These are phyloP conservation scores for Pisolithus tinctorius DNA, from an alignment of 768 basidiomycete genomes.

Conservation along the genomic window DNA sequence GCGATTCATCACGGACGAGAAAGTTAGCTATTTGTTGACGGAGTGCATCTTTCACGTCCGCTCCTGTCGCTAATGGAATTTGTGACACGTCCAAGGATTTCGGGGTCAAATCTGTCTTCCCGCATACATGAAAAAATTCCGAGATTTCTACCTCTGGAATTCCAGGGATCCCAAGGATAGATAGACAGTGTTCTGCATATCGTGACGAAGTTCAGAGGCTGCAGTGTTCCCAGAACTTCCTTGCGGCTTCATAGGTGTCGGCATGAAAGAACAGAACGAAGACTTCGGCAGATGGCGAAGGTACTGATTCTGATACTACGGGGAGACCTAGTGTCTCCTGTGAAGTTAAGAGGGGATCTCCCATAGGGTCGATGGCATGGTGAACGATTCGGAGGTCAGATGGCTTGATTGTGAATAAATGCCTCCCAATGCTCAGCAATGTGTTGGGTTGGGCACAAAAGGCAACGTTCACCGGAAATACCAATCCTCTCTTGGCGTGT, in stretches of 20 bases:
- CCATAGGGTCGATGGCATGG: slow-evolving; percentile 62
- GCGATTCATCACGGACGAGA: slow-evolving; percentile 65
- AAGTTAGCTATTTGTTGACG: slow-evolving; percentile 85
- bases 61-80: slow-evolving; percentile 62
- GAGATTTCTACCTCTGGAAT: slow-evolving; percentile 26
- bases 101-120: slow-evolving; percentile 47
- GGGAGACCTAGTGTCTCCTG: neutral
- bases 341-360: slow-evolving; percentile 18
- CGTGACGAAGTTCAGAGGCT: slow-evolving; percentile 88
- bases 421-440: slow-evolving; percentile 70
- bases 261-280: slow-evolving; percentile 79
- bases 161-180: slow-evolving; percentile 40
- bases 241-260: slow-evolving; percentile 57
- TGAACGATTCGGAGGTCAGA: slow-evolving; percentile 54
- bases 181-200: slow-evolving; percentile 77
- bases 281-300: slow-evolving; percentile 46
- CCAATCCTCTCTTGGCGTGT: slow-evolving; percentile 75
- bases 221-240: slow-evolving; percentile 94
- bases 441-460: slow-evolving; percentile 70
- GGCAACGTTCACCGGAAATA: slow-evolving; percentile 57
- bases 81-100: slow-evolving; percentile 34
- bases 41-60: slow-evolving; percentile 76
- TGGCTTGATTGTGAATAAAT: slow-evolving; percentile 54
- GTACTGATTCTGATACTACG: slow-evolving; percentile 19
- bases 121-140: slow-evolving; percentile 9